Base-by-base conservation (phyloP, 1,284 basidiomycete species). In the Tilletia horrida region DNA sequence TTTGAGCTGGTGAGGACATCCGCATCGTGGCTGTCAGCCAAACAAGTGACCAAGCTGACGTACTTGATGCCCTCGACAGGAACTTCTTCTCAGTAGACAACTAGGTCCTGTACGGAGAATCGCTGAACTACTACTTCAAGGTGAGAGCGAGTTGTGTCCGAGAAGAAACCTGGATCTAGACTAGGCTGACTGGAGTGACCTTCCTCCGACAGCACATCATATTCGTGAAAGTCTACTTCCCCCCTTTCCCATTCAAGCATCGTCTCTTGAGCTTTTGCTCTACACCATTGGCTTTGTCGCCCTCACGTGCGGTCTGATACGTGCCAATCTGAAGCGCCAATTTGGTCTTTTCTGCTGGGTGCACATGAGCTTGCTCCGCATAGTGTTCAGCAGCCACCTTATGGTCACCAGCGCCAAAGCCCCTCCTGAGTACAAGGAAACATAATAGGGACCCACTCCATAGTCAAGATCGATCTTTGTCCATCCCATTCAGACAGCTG, bases 261-360 rank as follows among this genome's bases (percentile, higher is more conserved):
- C 90, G 96, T 45, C 93, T 99, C 84, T 93, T 97, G 81, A 95
- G 92, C 79, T 97, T 98, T 91, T 91, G 77, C 87, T 99, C 25
- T 99, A 97, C 83, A 90, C 90, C 14, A 91, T 97, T 72, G 95
- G 96, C 21, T 97, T 99, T 82, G 88, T 98, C 82, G 94, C 92
- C 16, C 98, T 99, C 77, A 95, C 98, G 29, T 88, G 92, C 83
- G 96, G 93, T 52, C 86, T 99, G 67, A 90, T 94, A 82, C 90
- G 92, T 69, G 90, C 90, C 42, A 93, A 93, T 83, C 86, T 98
- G 63, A 93, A 95, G 82, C 91, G 96, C 78, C 96, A 99, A 83
- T 98, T 99, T 74, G 93, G 93, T 23, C 86, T 99, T 47, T 99
- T 99, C 85, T 96, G 94, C 82, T 99, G 96, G 96, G 95, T 98